A percentile compares a stretch with the other conserved stretches of the same genome.
These are phyloP conservation scores for Dipteronia dyeriana DNA, from an alignment of 345 rosid species.

Conservation along the genomic window DNA sequence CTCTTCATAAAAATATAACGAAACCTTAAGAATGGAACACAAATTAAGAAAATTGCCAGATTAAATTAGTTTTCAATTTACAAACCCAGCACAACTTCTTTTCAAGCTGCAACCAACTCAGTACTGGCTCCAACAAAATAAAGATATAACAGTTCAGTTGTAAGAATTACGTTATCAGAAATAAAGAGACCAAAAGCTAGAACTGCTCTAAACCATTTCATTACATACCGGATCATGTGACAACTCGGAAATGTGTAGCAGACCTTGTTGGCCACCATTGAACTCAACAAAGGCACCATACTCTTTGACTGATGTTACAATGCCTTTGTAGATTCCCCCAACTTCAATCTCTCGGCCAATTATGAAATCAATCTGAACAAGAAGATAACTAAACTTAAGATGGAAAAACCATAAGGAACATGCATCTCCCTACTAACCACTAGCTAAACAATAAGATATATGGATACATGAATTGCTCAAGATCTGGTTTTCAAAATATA, in stretches of 20 bases:
- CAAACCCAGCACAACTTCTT: background rate
- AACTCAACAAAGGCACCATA: conserved; percentile 98
- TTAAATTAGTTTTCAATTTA: background rate
- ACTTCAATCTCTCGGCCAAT: conserved; percentile 88
- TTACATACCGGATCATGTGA: conserved; percentile 83
- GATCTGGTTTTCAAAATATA: background rate
- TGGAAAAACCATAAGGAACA: conserved; percentile 4
- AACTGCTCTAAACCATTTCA: background rate
- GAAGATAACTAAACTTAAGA: conserved; percentile 17
- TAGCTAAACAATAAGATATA: background rate
- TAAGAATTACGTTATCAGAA: background rate
- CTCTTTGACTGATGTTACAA: conserved; percentile 85
- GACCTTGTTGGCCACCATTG: conserved; percentile 92
- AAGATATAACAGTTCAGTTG: background rate
- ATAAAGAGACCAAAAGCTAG: background rate
- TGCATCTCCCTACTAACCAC: background rate
- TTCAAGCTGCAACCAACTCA: background rate
- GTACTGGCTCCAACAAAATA: background rate
- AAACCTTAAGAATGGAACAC: background rate
- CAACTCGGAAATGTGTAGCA: conserved; percentile 90
- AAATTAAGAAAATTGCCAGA: background rate
- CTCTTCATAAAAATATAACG: background rate
- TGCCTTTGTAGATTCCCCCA: conserved; percentile 85
- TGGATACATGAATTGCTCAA: background rate
- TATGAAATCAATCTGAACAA: conserved; percentile 66